Evolutionary conservation across 2,329 filamentous ascomycete genomes (phyloP), one percentile per base, ranked within the genome.

Genomic region (Phaeosphaeria sp.): DNA sequence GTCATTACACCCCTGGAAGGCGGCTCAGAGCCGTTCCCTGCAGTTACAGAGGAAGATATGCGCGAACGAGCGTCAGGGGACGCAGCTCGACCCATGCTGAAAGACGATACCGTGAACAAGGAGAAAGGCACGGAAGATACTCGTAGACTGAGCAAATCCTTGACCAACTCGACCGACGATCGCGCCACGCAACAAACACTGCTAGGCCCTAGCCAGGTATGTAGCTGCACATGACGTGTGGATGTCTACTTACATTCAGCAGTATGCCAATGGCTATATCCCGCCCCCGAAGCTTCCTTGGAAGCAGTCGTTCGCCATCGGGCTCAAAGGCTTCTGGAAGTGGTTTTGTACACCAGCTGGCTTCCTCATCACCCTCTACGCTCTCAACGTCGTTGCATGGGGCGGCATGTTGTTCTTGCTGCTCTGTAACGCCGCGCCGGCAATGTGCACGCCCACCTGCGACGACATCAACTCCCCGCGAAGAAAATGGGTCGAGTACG

Each of bases 341-440:
- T 96, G 92, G 80, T 86, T 90, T 67, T 80, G 85, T 39, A 96
- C 91, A 0, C 90, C 90, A 0, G 77, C 91, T 53, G 92, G 92
- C 2, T 92, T 95, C 73, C 80, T 91, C 53, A 86, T 94, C 42
- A 90, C 88, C 2, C 75, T 96, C 6, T 96, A 96, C 76, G 87
- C 89, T 13, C 83, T 95, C 56, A 93, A 94, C 63, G 85, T 96
- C 20, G 86, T 96, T 9, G 93, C 91, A 0, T 96, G 92, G 92
- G 92, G 92, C 51, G 92, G 90, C 56, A 96, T 96, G 92, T 83
- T 96, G 33, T 96, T 96, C 78, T 81, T 96, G 18, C 82, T 97
- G 2, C 86, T 96, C 24, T 90, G 89, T 80, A 91, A 92, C 68
- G 91, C 83, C 22, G 81, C 86, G 2, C 88, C 89, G 6, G 86